Percentiles rank a stretch among this genome's conserved stretches.
phyloP scores from a whole-genome alignment of 2,329 filamentous ascomycete genomes.

The Davidsoniella australis region DNA sequence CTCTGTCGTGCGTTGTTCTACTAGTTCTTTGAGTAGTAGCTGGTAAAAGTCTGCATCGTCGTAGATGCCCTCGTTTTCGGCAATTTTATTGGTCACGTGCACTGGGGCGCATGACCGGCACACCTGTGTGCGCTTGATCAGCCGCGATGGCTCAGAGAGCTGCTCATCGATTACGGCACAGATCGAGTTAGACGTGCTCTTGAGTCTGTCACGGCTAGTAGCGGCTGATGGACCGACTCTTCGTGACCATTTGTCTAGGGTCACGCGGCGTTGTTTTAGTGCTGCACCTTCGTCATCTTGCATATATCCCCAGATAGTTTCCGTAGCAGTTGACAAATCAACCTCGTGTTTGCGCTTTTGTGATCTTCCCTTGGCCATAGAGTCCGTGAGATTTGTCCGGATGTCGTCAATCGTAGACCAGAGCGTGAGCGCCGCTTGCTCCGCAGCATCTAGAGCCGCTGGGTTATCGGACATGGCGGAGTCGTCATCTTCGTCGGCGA shows the following conservation, averaged over 20 bases:
- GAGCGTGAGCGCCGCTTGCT: constrained; percentile 68
- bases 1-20: constrained; percentile 70
- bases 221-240: constrained; percentile 40
- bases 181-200: constrained; percentile 33
- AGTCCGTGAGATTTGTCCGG: constrained; percentile 23
- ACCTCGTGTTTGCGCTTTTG: constrained; percentile 44
- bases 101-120: constrained; percentile 62
- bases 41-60: constrained; percentile 95
- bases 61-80: constrained; percentile 51
- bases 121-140: constrained; percentile 50
- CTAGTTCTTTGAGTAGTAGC: constrained; percentile 75
- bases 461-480: constrained; percentile 21
- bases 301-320: constrained; percentile 58
- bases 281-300: constrained; percentile 44
- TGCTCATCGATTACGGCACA: constrained; percentile 53
- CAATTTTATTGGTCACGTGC: constrained; percentile 41
- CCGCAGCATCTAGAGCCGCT: constrained; percentile 49
- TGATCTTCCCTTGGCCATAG: constrained; percentile 28
- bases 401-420: constrained; percentile 66
- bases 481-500: constrained; percentile 23
- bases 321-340: constrained; percentile 37
- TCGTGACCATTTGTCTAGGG: constrained; percentile 78
- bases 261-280: constrained; percentile 45
- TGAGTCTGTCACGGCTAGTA: constrained; percentile 15
- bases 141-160: constrained; percentile 45